These are phyloP conservation scores for Nakazawaea ambrosiae DNA, from an alignment of 805 yeast species.

Conservation along the genomic window DNA sequence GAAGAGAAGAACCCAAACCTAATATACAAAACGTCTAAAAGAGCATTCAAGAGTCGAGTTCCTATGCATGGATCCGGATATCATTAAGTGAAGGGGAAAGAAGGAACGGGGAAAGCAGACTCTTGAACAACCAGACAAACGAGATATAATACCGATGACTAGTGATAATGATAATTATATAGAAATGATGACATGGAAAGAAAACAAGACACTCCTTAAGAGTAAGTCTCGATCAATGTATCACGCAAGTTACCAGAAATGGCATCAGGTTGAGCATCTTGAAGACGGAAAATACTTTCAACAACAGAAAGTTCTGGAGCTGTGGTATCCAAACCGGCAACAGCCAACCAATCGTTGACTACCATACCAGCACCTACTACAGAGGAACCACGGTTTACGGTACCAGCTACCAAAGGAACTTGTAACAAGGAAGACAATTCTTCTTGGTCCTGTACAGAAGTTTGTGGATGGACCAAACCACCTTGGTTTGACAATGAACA, in stretches of 20 bases:
- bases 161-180: too few species aligned
- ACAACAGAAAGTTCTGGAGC: slow-evolving; percentile 97
- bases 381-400: slow-evolving; percentile 94
- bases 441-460: slow-evolving; percentile 96
- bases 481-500: slow-evolving; percentile 95
- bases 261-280: slow-evolving; percentile 85
- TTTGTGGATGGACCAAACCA: slow-evolving; percentile 97
- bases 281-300: slow-evolving; percentile 91
- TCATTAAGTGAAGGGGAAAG: too few species aligned
- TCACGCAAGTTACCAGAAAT: slow-evolving; percentile 83
- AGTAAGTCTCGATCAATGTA: slow-evolving; percentile 86
- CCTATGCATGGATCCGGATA: too few species aligned
- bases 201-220: slow-evolving; percentile 38
- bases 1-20: too few species aligned
- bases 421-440: slow-evolving; percentile 92
- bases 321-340: slow-evolving; percentile 94
- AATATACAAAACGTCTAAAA: too few species aligned
- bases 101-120: too few species aligned
- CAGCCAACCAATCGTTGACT: slow-evolving; percentile 97
- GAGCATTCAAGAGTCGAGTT: too few species aligned
- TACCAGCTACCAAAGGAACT: slow-evolving; percentile 98
- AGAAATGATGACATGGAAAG: too few species aligned
- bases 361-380: slow-evolving; percentile 99
- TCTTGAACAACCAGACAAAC: too few species aligned
- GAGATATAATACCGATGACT: too few species aligned